Evolutionary conservation across 495 filamentous ascomycete species (phyloP), one percentile per base, ranked within the genome.

Genomic region (Tetracladium marchalianum): DNA sequence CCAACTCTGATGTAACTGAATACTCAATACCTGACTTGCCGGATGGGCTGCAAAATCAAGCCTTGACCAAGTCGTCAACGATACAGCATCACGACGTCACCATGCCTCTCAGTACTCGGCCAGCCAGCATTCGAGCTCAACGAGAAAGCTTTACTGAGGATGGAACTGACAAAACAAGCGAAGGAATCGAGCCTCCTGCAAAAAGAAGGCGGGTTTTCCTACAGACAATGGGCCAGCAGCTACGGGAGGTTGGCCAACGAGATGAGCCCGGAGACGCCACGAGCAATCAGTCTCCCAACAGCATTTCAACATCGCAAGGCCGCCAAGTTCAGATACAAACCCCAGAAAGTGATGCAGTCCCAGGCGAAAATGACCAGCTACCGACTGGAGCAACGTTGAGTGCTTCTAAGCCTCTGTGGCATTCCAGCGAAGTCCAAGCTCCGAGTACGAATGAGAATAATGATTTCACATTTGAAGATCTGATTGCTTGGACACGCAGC

Each of bases 291-390:
- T n/a, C 12, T 36, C 12, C 35, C 3, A 36, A 16, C 16, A 16
- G 35, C 35, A 36, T 36, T 2, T 36, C 35, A n/a, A 36, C 12
- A 36, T n/a, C 35, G 5, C 31, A 13, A 32, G 19, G 24, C 6
- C 10, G 41, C 1, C 18, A 43, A 13, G 17, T 24, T 32, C 41
- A 43, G 18, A 43, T 43, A 27, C 61, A 62, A 51, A 56, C 50
- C 4, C 49, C 51, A 41, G 46, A 58, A 17, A 60, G 56, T 37
- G 61, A 59, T 35, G 60, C 62, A 0, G 69, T 70, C 17, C 66
- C 70, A 0, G 70, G 67, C 0, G 70, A 72, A 56, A 67, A 71
- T 51, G 68, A 71, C 51, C 64, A 66, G 7, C 49, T 71, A 16
- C 18, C 12, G 9, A 13, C 41, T 13, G 41, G 41, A 31, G 41